Evolutionary conservation across 345 rosid genomes (phyloP).

Genomic region (Cochlearia excelsa): DNA sequence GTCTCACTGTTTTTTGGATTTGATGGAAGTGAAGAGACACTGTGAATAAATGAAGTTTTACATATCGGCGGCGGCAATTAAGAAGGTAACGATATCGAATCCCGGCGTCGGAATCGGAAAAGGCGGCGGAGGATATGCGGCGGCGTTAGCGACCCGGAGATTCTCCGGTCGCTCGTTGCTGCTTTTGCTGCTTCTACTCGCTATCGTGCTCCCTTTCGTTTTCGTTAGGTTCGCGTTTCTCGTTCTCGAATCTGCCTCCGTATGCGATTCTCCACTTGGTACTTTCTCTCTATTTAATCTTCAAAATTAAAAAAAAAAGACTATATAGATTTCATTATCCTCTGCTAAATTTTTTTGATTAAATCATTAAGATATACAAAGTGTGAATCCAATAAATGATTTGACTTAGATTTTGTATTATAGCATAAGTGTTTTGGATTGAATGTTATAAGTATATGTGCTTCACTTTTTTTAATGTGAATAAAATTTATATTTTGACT

Average conservation of each 20-base stretch:
- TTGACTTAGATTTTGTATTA: conserved; percentile 3
- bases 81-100: conserved; percentile 58
- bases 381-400: conserved; percentile 26
- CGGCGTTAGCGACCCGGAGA: conserved; percentile 46
- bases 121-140: conserved; percentile 39
- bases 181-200: conserved; percentile 54
- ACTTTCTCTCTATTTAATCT: conserved; percentile 7
- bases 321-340: not conserved
- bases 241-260: conserved; percentile 70
- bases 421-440: conserved; percentile 17
- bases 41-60: conserved; percentile 56
- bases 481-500: conserved; percentile 22
- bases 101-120: conserved; percentile 39
- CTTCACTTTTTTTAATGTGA: not conserved
- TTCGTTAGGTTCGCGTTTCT: conserved; percentile 71
- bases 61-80: conserved; percentile 65
- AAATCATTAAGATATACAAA: conserved; percentile 2
- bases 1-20: conserved; percentile 22
- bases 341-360: not conserved
- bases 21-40: conserved; percentile 39
- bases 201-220: conserved; percentile 55
- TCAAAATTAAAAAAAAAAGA: not conserved
- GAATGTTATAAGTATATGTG: conserved; percentile 14
- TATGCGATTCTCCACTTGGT: conserved; percentile 61
- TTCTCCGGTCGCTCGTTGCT: conserved; percentile 46